A percentile compares a stretch with the other conserved stretches of the same genome.
phyloP scores from a whole-genome alignment of 352 stramenopile species.

The Pythium aquatile region DNA sequence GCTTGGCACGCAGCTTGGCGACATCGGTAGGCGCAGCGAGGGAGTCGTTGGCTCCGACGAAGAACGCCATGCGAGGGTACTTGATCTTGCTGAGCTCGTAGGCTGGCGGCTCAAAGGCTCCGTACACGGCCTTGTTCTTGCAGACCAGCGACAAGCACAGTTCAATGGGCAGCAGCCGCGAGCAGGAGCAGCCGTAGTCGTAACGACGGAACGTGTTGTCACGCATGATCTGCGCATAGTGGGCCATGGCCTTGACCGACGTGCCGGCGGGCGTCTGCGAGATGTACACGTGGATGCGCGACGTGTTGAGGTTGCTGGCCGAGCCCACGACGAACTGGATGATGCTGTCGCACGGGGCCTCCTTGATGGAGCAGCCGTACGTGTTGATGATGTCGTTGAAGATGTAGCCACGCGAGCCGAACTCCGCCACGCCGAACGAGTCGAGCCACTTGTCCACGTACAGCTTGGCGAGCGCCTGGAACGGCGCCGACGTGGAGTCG shows the following conservation, averaged over 20 bases:
- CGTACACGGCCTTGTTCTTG: constrained; percentile 59
- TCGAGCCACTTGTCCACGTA: constrained; percentile 48
- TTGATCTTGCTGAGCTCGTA: constrained; percentile 46
- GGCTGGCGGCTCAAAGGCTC: constrained; percentile 35
- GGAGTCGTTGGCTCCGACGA: constrained; percentile 48
- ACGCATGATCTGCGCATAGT: constrained; percentile 60
- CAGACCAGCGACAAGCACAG: constrained; percentile 46
- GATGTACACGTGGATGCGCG: constrained; percentile 61
- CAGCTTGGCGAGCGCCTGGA: constrained; percentile 41
- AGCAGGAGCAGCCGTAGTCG: constrained; percentile 58
- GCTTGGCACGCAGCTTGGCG: constrained; percentile 37
- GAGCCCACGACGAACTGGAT: constrained; percentile 42
- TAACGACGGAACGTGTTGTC: constrained; percentile 54
- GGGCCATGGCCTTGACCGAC: constrained; percentile 62
- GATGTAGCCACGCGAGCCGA: constrained; percentile 44
- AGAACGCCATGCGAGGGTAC: constrained; percentile 55
- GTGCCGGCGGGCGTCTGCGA: constrained; percentile 56
- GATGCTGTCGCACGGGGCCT: constrained; percentile 38
- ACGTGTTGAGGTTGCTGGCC: constrained; percentile 50
- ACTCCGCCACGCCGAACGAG: constrained; percentile 41
- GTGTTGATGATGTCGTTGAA: constrained; percentile 48
- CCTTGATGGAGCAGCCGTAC: constrained; percentile 40
- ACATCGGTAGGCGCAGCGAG: constrained; percentile 51
- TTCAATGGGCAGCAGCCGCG: constrained; percentile 32
- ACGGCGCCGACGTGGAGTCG: constrained; percentile 40